phyloP scores from a whole-genome alignment of 2,329 filamentous ascomycete species.

The Graphilbum sp. region DNA sequence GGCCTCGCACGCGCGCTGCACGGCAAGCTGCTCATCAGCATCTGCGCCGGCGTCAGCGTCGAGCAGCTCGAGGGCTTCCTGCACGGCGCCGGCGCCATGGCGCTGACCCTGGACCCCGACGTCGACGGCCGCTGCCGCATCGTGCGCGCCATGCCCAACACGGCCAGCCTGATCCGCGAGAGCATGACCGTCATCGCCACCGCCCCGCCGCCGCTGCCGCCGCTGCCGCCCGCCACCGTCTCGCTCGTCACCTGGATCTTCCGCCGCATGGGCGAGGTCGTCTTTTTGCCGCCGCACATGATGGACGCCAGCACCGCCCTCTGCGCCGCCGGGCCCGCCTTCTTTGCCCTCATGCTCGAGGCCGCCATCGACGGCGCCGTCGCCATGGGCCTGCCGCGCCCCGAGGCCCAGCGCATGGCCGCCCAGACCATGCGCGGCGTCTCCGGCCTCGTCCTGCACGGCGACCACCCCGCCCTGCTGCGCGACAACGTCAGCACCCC shows the following conservation, averaged over 20 bases:
- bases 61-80: conserved; percentile 50
- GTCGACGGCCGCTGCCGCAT: conserved; percentile 40
- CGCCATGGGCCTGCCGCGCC: conserved; percentile 59
- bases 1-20: conserved; percentile 54
- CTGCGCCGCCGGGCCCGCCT: conserved; percentile 59
- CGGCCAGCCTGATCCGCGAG: conserved; percentile 60
- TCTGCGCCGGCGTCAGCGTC: conserved; percentile 61
- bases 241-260: conserved; percentile 61
- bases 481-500: conserved; percentile 64
- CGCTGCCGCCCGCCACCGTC: conserved; percentile 35
- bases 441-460: conserved; percentile 47
- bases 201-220: conserved; percentile 26
- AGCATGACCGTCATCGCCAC: conserved; percentile 69
- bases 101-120: conserved; percentile 25
- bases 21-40: conserved; percentile 69
- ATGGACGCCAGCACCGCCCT: conserved; percentile 64
- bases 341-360: conserved; percentile 61
- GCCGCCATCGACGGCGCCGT: conserved; percentile 62
- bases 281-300: conserved; percentile 45
- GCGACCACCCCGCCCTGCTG: conserved; percentile 60
- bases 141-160: conserved; percentile 75
- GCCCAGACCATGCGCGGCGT: conserved; percentile 65
- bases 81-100: conserved; percentile 33
- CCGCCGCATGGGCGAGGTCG: conserved; percentile 53
- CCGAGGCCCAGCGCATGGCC: conserved; percentile 60